Percentiles rank a stretch among this genome's conserved stretches.
phyloP scores from a whole-genome alignment of 73 alveolate species.

The Effrenium voratum region DNA sequence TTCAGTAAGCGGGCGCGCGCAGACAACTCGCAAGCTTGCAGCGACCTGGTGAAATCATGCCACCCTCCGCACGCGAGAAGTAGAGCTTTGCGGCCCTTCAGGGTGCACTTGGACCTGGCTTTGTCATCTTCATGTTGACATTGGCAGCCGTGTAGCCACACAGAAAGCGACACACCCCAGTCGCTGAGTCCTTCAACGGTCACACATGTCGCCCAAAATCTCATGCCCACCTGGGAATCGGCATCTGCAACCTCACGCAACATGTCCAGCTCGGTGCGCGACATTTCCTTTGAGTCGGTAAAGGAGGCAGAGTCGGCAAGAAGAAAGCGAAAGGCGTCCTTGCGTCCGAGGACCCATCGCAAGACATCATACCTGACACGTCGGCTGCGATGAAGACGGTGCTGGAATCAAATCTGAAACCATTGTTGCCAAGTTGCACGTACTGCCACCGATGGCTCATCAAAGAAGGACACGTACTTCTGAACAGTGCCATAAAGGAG shows the following conservation, averaged over 20 bases:
- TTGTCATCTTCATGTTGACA: background rate
- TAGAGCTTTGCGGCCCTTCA: background rate
- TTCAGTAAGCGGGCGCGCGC: too few species aligned
- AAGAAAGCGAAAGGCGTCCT: background rate
- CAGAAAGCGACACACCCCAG: background rate
- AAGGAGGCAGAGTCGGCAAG: background rate
- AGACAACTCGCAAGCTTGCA: background rate
- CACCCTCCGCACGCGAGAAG: background rate
- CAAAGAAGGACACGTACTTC: background rate
- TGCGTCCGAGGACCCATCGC: background rate
- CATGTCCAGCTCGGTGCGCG: background rate
- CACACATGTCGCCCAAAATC: background rate
- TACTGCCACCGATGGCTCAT: constrained; percentile 34
- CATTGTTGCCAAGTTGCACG: background rate
- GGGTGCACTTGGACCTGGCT: background rate
- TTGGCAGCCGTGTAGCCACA: background rate
- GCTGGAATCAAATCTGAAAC: background rate
- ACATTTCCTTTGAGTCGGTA: background rate
- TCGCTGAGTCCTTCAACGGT: background rate
- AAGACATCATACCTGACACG: background rate
- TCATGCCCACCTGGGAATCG: background rate
- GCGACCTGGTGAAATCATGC: background rate
- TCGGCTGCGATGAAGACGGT: background rate
- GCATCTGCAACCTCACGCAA: background rate
- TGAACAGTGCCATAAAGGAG: background rate